Percentiles rank a stretch among this genome's conserved stretches.
Conservation (phyloP, 208 protist species). For the Trypanosoma vivax region DNA sequence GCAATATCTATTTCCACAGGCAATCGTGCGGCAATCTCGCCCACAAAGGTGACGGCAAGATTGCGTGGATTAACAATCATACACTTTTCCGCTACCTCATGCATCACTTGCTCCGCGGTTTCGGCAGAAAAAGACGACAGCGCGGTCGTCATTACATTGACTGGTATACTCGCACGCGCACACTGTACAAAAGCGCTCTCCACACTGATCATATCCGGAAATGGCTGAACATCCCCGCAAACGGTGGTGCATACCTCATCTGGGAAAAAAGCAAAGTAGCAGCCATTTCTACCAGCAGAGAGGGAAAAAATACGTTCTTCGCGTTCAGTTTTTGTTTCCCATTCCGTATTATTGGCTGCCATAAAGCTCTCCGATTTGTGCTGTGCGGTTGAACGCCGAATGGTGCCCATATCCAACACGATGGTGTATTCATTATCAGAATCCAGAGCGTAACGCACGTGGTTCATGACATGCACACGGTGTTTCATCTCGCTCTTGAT, state of each 20-base stretch:
- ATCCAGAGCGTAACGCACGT: conserved; percentile 25
- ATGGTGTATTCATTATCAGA: conserved; percentile 51
- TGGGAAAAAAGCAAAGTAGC: conserved; percentile 78
- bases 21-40: conserved; percentile 71
- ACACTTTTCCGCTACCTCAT: conserved; percentile 71
- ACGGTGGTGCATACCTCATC: conserved; percentile 42
- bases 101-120: conserved; percentile 50
- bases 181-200: conserved; percentile 81
- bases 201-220: conserved; percentile 32
- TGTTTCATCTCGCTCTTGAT: conserved; percentile 28
- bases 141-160: conserved; percentile 17
- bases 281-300: conserved; percentile 19
- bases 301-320: conserved; percentile 51
- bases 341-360: conserved; percentile 51
- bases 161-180: conserved; percentile 26
- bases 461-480: conserved; percentile 52
- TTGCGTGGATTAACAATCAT: conserved; percentile 45
- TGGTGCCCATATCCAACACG: conserved; percentile 78
- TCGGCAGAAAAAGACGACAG: conserved; percentile 49
- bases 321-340: conserved; percentile 56
- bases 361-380: conserved; percentile 78
- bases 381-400: conserved; percentile 33
- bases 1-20: conserved; percentile 70
- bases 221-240: conserved; percentile 18
- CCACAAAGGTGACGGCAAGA: conserved; percentile 66